phyloP scores from a whole-genome alignment of 2,329 filamentous ascomycete genomes.

The Trichophyton benhamiae region DNA sequence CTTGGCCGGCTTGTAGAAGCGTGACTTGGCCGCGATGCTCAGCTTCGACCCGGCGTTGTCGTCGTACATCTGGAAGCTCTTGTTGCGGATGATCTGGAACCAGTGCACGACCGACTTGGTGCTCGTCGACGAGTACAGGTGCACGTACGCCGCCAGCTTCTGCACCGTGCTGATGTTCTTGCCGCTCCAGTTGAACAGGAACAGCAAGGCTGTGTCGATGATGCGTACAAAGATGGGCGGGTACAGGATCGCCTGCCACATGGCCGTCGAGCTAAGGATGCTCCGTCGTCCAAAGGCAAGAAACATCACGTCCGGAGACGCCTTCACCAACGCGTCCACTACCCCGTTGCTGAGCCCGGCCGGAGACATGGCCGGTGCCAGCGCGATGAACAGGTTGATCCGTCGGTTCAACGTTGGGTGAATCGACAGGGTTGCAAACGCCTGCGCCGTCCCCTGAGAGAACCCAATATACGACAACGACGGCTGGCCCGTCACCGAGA shows the following conservation, averaged over 20 bases:
- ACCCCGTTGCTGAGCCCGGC: constrained; percentile 80
- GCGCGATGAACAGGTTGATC: constrained; percentile 88
- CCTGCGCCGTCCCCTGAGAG: constrained; percentile 91
- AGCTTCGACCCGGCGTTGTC: constrained; percentile 69
- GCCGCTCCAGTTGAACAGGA: constrained; percentile 83
- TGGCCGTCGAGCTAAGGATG: constrained; percentile 82
- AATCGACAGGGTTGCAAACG: constrained; percentile 84
- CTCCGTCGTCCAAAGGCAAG: constrained; percentile 84
- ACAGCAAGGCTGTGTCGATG: constrained; percentile 68
- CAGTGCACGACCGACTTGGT: constrained; percentile 97
- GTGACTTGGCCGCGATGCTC: constrained; percentile 51
- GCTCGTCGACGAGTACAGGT: constrained; percentile 91
- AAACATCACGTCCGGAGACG: constrained; percentile 83
- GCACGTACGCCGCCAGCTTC: constrained; percentile 89
- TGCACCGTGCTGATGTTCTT: constrained; percentile 74
- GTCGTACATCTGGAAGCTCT: constrained; percentile 96
- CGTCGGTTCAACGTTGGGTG: constrained; percentile 86
- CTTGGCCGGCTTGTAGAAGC: constrained; percentile 91
- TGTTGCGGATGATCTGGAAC: constrained; percentile 98
- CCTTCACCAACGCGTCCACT: constrained; percentile 85
- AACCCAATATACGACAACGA: constrained; percentile 95
- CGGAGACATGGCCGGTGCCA: constrained; percentile 93
- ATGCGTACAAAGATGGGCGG: constrained; percentile 81
- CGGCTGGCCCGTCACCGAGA: constrained; percentile 66
- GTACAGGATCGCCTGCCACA: constrained; percentile 95